Conservation (phyloP, 176 grass and related monocot genomes). For the Aegilops tauschii region DNA sequence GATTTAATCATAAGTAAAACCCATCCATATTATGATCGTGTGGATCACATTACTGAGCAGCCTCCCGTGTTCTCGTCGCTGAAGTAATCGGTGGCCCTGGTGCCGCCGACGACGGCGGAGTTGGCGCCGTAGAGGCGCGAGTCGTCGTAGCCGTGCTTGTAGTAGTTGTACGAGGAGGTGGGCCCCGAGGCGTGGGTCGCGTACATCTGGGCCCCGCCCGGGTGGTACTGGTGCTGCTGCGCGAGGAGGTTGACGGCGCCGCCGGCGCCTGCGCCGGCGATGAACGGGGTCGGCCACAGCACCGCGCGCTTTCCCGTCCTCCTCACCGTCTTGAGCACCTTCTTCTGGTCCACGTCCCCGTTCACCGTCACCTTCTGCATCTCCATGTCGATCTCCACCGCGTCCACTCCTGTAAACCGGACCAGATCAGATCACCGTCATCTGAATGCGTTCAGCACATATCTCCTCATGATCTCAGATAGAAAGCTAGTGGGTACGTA, state of each 20-base stretch:
- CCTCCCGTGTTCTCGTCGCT: slow-evolving; percentile 83
- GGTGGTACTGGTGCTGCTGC: slow-evolving; percentile 38
- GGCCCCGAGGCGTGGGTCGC: slow-evolving; percentile 12
- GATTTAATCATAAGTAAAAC: not conserved
- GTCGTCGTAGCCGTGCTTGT: slow-evolving; percentile 89
- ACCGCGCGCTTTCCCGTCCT: slow-evolving; percentile 77
- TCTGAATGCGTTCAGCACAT: not conserved
- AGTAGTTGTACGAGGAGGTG: slow-evolving; percentile 82
- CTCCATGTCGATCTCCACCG: slow-evolving; percentile 84
- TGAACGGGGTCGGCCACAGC: slow-evolving; percentile 68
- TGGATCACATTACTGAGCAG: slow-evolving; percentile 68
- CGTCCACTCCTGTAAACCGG: slow-evolving; percentile 45
- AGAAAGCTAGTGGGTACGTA: not conserved
- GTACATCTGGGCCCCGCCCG: slow-evolving; percentile 28
- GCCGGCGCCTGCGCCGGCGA: not conserved
- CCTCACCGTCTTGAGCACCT: slow-evolving; percentile 82
- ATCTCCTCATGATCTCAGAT: not conserved
- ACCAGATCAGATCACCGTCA: not conserved
- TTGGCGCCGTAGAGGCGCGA: slow-evolving; percentile 50
- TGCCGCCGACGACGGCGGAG: slow-evolving; percentile 46
- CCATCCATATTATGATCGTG: not conserved
- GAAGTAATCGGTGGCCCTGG: slow-evolving; percentile 62
- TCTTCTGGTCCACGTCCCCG: slow-evolving; percentile 78
- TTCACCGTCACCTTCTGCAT: slow-evolving; percentile 88
- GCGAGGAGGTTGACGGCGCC: slow-evolving; percentile 28